A percentile compares a stretch with the other conserved stretches of the same genome.
Conservation (phyloP, 345 rosid genomes). For the Excoecaria cochinchinensis region DNA sequence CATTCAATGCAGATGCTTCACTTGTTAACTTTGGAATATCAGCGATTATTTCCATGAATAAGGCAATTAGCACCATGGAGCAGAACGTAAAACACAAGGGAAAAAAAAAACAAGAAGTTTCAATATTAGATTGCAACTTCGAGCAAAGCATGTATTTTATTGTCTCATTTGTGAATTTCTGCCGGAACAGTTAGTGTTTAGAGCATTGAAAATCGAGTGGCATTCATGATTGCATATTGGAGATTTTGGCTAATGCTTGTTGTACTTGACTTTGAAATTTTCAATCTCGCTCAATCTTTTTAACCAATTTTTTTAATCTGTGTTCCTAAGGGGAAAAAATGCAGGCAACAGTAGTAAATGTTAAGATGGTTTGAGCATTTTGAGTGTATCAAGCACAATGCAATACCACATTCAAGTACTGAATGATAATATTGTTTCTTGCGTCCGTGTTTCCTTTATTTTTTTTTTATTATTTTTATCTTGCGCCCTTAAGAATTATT, state of each 20-base stretch:
- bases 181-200: background rate
- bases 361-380: background rate
- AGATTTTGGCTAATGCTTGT: background rate
- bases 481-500: background rate
- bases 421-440: background rate
- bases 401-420: background rate
- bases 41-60: background rate
- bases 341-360: background rate
- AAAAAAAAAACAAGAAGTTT: background rate
- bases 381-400: background rate
- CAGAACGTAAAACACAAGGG: background rate
- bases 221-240: background rate
- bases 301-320: background rate
- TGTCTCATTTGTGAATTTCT: background rate
- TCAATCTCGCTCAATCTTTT: background rate
- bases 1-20: background rate
- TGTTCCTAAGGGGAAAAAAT: background rate
- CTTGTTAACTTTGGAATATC: background rate
- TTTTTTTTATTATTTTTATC: background rate
- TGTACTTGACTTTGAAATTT: background rate
- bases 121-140: background rate
- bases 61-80: background rate
- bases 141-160: background rate
- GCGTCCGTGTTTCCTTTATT: background rate
- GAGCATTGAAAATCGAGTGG: background rate